Evolutionary conservation across 2,329 filamentous ascomycete species (phyloP), one percentile per base, ranked within the genome.

Genomic region (Claviceps monticola): DNA sequence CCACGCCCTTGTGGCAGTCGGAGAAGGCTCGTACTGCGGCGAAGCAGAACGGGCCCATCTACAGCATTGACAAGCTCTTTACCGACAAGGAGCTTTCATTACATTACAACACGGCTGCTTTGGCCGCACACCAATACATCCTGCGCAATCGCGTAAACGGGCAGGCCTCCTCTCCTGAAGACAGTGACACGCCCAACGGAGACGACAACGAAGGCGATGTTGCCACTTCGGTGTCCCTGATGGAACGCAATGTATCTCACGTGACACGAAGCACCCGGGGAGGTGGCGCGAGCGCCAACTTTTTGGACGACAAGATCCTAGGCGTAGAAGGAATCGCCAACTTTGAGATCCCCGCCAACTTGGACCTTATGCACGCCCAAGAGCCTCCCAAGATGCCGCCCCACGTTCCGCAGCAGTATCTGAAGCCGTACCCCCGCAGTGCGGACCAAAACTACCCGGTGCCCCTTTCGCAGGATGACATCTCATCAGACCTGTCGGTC

Each of bases 41-140:
- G 52, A 76, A 77, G 61, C 74, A 80, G 59, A 74, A 77, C 19
- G 80, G 78, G 8, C 74, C 79, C 0, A 67, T 80, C 1, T 83
- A 82, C 62, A 83, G 77, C 61, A 77, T 85, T 54, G 80, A 84
- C 59, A 84, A 84, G 68, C 74, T 85, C 39, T 85, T 85, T 49
- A 84, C 81, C 0, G 82, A 85, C 58, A 84, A 82, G 65, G 82
- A 85, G 66, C 71, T 85, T 34, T 74, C 76, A 4, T 74, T 84
- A 70, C 79, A 78, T 29, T 83, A 83, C 62, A 83, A 83, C 54
- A 68, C 72, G 4, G 77, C 82, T 5, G 80, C 81, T 34, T 59
- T 82, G 19, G 80, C 80, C 2, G 75, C 82, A 8, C 78, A 83
- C 62, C 76, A 78, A 55, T 78, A 81, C 59, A 72, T 83, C 52